Percentiles rank a stretch among this genome's conserved stretches.
These are phyloP conservation scores for Phoma sp. DNA, from an alignment of 2,329 filamentous ascomycete genomes.

Conservation along the genomic window DNA sequence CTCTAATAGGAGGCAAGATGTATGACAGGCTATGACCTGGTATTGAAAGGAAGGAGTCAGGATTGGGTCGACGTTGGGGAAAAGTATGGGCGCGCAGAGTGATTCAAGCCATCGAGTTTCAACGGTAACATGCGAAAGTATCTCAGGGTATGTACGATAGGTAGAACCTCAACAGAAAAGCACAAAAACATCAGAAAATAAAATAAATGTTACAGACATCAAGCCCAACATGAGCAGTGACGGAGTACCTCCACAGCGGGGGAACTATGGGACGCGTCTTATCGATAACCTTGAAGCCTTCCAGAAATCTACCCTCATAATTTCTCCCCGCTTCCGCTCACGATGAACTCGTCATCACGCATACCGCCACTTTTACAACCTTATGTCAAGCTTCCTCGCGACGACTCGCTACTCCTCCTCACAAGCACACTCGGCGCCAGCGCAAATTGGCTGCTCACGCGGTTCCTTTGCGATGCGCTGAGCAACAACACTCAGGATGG, in stretches of 20 bases:
- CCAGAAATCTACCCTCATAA: conserved; percentile 6
- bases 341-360: conserved; percentile 54
- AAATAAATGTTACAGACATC: conserved; percentile 4
- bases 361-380: conserved; percentile 71
- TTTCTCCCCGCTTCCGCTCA: conserved; percentile 18
- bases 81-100: background rate
- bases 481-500: conserved; percentile 34
- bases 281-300: conserved; percentile 9
- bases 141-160: conserved; percentile 3
- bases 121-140: background rate
- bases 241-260: background rate
- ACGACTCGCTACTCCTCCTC: conserved; percentile 69
- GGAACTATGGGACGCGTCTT: background rate
- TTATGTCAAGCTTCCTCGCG: conserved; percentile 66
- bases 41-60: background rate
- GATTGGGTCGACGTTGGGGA: background rate
- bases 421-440: conserved; percentile 67
- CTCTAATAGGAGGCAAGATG: background rate
- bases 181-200: conserved; percentile 19
- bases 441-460: conserved; percentile 63
- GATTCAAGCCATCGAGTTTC: background rate
- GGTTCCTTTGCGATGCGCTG: conserved; percentile 60
- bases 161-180: conserved; percentile 11
- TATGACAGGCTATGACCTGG: background rate
- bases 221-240: background rate